Base-by-base conservation (phyloP, 371 early-diverging fungal genomes). In the Capillidium heterosporum region DNA sequence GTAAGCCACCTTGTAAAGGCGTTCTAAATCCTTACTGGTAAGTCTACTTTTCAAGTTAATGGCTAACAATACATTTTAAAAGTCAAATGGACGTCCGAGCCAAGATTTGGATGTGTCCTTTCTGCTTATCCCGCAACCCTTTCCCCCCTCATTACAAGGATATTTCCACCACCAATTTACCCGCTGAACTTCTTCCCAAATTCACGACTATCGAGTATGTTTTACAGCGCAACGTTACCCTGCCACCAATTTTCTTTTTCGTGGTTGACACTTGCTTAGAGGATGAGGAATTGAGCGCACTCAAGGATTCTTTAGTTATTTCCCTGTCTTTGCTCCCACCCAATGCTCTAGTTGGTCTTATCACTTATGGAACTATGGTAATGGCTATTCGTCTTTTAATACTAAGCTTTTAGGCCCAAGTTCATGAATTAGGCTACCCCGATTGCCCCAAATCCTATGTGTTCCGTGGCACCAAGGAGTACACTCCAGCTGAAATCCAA, bases 301-400 rank as follows among this genome's bases (percentile, higher is more conserved):
- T 99, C 44, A 95, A 91, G 66, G 93, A 98, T 57, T 78, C 94
- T 11, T 67, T 99, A 44, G 82, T 92, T 32, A 82, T 89, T 47
- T 82, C 87, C 57, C 70, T 98, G 62, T 88, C 87, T 60, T 70
- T 91, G 61, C 63, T 99, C 21, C 98, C 99, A 21, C 86, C 84
- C 10, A 84, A 95, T 65, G 89, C 95, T 32, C 76, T 92, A 59
- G 91, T 99, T 57, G 98, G 98, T 53, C 74, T 99, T 62, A 85
- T 99, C 44, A 93, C 95, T 41, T 99, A 77, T 69, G 99, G 99
- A 27, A 98, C 99, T 7, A 99, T 99, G 93, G 94, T 97, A 78
- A 59, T 60, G 15, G 4, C 26, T 10, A 27, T 21, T n/a, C 11
- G 27, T 27, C 29, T 24, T 29, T 15, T 51, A 44, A 28, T 15